Evolutionary conservation across 208 protist species (phyloP), one percentile per base, ranked within the genome.

Genomic region (Trypanosoma mega): DNA sequence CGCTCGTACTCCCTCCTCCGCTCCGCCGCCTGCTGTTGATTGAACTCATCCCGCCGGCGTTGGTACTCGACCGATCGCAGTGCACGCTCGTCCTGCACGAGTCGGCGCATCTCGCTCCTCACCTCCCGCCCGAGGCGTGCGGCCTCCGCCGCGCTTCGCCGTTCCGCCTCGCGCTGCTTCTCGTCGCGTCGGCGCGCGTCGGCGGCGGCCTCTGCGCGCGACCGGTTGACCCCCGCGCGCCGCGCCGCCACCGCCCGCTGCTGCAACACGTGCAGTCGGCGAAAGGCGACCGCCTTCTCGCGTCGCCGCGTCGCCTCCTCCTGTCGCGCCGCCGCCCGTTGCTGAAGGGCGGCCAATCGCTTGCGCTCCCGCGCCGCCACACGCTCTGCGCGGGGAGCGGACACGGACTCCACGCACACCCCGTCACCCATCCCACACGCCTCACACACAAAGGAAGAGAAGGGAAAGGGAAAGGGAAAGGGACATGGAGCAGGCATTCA

Each of bases 1-100:
- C 53, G 46, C 20, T 51, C 45, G 33, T 44, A 34, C 23, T 11
- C 45, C 1, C 56, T 43, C 21, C 53, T 18, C 30, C 45, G 56
- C 33, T 63, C n/a, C 7, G 46, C 7, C 11, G 26, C 29, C 33
- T 41, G 51, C 45, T 63, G 46, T 14, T 31, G 31, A 8, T 29
- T 27, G 45, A 50, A 20, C n/a, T 27, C 5, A 7, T 63, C 56
- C 45, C 45, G 11, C 44, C 46, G 11, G 51, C 20, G 14, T 51
- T 45, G 56, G 29, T 53, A 45, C 31, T 63, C 30, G 29, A 63
- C 21, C 20, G 30, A 63, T 9, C 23, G 43, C n/a, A 63, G 34
- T 44, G 18, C 21, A 45, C 56, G 56, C 29, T 53, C 18, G 46
- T 63, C 56, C 43, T 44, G 45, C 51, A 63, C 29, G 53, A 63